These are phyloP conservation scores for Solanum chacoense DNA, from an alignment of 305 asterid species.

Conservation along the genomic window DNA sequence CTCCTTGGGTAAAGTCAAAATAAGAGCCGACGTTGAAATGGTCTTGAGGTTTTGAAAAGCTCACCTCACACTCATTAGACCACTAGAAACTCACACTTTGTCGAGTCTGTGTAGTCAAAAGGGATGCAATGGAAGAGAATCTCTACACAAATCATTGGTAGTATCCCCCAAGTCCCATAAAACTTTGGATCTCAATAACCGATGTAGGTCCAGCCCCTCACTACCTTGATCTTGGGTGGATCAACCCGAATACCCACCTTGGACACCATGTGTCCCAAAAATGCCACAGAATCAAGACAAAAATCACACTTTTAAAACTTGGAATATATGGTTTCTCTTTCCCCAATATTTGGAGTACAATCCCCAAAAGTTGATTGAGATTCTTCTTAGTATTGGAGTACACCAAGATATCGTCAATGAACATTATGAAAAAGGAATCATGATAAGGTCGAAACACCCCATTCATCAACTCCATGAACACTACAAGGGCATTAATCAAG, in stretches of 20 bases:
- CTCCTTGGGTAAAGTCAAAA: background rate
- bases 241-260: background rate
- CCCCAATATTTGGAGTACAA: background rate
- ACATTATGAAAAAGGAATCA: fast-evolving
- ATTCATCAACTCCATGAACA: background rate
- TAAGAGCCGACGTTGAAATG: background rate
- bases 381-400: background rate
- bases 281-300: background rate
- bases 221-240: background rate
- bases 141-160: background rate
- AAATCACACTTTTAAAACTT: background rate
- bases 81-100: background rate
- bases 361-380: background rate
- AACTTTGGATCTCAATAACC: background rate
- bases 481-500: background rate
- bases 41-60: background rate
- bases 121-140: background rate
- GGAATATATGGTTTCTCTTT: too few relatives aligned
- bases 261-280: background rate
- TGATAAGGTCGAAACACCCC: background rate
- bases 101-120: background rate
- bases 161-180: background rate
- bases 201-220: background rate
- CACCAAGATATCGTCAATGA: background rate
- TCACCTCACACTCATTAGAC: background rate